These are phyloP conservation scores for Chaetomiaceae sp. DNA, from an alignment of 2,329 filamentous ascomycete genomes.

Conservation along the genomic window DNA sequence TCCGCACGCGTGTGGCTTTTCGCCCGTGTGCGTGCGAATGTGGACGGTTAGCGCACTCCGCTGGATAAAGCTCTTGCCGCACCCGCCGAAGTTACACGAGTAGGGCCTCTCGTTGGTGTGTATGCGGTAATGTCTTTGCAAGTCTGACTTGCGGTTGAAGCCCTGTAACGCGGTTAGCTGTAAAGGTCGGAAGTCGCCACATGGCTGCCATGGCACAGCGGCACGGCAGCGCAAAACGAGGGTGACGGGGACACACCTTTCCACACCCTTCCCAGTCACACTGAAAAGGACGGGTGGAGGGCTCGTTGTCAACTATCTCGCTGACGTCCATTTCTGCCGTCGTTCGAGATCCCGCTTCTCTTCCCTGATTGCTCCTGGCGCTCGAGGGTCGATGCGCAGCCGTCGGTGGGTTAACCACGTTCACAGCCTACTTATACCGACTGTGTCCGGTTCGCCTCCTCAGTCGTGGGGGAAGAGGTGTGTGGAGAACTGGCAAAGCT, in stretches of 20 bases:
- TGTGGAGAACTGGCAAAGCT: conserved; percentile 12
- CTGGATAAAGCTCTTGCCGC: conserved; percentile 66
- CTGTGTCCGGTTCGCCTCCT: conserved; percentile 13
- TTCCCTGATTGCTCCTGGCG: conserved; percentile 18
- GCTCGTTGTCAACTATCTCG: conserved; percentile 59
- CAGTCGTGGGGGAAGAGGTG: conserved; percentile 3
- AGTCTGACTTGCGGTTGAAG: conserved; percentile 66
- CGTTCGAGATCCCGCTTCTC: conserved; percentile 18
- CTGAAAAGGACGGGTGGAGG: conserved; percentile 55
- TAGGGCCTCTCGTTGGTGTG: conserved; percentile 67
- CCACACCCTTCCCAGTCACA: conserved; percentile 58
- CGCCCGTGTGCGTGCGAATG: conserved; percentile 63
- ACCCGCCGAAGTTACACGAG: conserved; percentile 52
- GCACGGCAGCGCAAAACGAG: neutral
- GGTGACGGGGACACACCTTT: conserved; percentile 42
- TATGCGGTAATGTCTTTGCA: conserved; percentile 64
- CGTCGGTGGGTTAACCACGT: conserved; percentile 20
- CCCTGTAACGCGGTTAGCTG: conserved; percentile 40
- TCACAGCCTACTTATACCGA: conserved; percentile 31
- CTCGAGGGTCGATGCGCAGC: conserved; percentile 16
- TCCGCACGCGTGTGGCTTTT: conserved; percentile 65
- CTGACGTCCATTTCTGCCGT: conserved; percentile 52
- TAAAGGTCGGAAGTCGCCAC: neutral
- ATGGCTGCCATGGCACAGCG: neutral
- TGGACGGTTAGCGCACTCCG: conserved; percentile 65